Evolutionary conservation across 2,329 filamentous ascomycete genomes (phyloP), one percentile per base, ranked within the genome.

Genomic region (Fusarium xylarioides): DNA sequence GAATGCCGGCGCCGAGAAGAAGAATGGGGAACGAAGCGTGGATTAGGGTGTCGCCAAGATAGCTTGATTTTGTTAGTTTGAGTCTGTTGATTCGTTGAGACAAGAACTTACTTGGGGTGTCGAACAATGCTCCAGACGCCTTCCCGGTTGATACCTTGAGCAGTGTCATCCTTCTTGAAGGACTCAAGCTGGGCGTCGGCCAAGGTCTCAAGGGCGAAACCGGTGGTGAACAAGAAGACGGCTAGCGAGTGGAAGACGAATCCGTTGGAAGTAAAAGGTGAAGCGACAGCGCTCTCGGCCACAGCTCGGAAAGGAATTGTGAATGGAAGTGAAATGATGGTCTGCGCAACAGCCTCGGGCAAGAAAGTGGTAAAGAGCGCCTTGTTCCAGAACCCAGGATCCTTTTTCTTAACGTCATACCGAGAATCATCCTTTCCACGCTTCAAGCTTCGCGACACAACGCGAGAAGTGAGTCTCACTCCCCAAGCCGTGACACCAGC

Each of bases 101-200:
- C 2, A 4, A 23, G 0, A 11, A 49, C 65, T 44, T 70, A 69
- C 66, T 69, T 69, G 10, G 66, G 66, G 32, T 69, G 66, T 65
- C 66, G 26, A 26, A 70, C 66, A 9, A 69, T 69, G 8, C 66
- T 69, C 66, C 66, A 69, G 2, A 69, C 66, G 2, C 66, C 66
- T 7, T 65, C 59, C 0, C 58, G 37, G 11, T 65, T 70, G 21
- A 70, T n/a, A 4, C 66, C 59, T 26, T 42, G 28, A 3, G 47
- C 3, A 1, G 18, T 30, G 2, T 59, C 42, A 2, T 35, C 37
- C 40, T 69, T 53, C 52, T 70, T 70, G 26, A 70, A 70, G 0
- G 59, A 34, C 26, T 70, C 58, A 11, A 69, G 66, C 23, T 69
- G 66, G 0, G 8, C 11, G 65, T 70, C 66, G 0, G 66, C 66